Base-by-base conservation (phyloP, 352 stramenopile species). In the Aphanomyces astaci region DNA sequence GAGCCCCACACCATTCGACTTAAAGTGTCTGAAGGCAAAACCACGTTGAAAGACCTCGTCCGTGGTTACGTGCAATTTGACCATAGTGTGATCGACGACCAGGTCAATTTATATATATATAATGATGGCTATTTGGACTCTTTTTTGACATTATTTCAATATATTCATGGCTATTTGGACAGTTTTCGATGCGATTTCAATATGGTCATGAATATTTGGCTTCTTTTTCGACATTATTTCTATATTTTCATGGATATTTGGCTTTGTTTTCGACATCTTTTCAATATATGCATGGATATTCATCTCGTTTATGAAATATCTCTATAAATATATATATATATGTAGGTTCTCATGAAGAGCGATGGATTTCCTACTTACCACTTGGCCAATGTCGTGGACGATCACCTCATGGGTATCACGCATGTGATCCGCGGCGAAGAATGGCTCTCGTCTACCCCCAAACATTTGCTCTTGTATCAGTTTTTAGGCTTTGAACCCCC, bases 371-470 rank as follows among this genome's bases (percentile, higher is more conserved):
- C 91, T 46, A 97, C 91, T 30, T 97, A 97, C 74, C 91, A 97
- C 66, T 74, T 97, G 1, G 91, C 91, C 11, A 94, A 93, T 57
- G 96, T 98, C 15, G 91, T 99, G 2, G 97, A 99, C 77, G 97
- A 99, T 78, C 90, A 97, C 52, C 74, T 84, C 1, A 99, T 99
- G 97, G 84, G 86, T 52, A 98, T 99, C 75, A 98, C 95, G 43
- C 97, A 98, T 48, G 96, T 99, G 19, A 97, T 99, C 66, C 93
- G 97, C 32, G 97, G 95, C 9, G 96, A 99, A 63, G 91, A 97
- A 72, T 97, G 91, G 91, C 76, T 97, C 2, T 86, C 88, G 28
- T 97, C 89, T 1, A 94, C 87, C 3, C 91, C 91, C 19, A 97
- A 96, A 72, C 91, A 97, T 71, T 64, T 95, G 0, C 82, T 96